Base-by-base conservation (phyloP, 1,139 yeast species). In the Ogataea hybrid region DNA sequence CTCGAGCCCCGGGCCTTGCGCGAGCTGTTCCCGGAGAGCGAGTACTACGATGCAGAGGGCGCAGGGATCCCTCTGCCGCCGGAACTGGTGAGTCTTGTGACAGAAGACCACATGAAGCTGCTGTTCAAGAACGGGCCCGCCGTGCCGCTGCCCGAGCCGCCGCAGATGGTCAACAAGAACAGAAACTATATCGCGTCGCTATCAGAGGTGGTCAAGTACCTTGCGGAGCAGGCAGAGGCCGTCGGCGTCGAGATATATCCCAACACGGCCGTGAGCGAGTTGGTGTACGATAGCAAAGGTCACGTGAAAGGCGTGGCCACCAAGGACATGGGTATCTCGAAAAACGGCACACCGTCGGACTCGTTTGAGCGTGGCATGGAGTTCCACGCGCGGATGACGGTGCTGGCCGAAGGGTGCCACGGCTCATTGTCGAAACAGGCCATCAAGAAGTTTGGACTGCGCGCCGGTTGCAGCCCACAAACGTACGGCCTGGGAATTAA, bases 331-430 rank as follows among this genome's bases (percentile, higher is more conserved):
- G 98, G 98, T 10, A 68, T 90, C 12, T 75, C 81, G 37, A 81
- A 79, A 54, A 67, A 73, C 36, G 96, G 96, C 12, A 64, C 69
- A 34, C 95, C 96, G 20, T 86, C 84, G 58, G 83, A 76, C 50
- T 72, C 79, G 20, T 92, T 88, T 63, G 96, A 92, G 66, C 75
- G 95, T 50, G 98, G 98, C 18, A 87, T 92, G 96, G 97, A 88
- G 62, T 92, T 92, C 64, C 94, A 84, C 55, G 88, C 97, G 2
- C 76, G 90, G 56, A 70, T 82, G 47, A 90, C 97, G 0, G 83
- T 92, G 16, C 73, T 92, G 40, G 96, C 96, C 3, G 98, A 92
- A 66, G 98, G 98, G 16, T 92, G 98, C 61, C 97, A 89, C 64
- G 98, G 98, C 0, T 89, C 97, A 1, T 69, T 92, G 43, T 72